Evolutionary conservation across 2,329 filamentous ascomycete species (phyloP).

Genomic region (Colletotrichum sp.): DNA sequence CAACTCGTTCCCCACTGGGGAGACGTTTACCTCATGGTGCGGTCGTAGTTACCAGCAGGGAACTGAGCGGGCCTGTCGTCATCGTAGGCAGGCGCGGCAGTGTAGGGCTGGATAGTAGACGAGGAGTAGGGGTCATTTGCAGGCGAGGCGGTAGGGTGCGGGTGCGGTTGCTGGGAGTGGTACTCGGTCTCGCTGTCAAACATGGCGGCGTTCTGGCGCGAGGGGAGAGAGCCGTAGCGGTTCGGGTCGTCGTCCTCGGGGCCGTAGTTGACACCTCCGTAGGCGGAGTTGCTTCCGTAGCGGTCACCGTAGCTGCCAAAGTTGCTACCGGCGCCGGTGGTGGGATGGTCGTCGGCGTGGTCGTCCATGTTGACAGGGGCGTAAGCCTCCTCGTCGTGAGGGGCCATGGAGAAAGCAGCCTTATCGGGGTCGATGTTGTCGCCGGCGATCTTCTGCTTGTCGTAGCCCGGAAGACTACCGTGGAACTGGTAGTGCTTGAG

Average conservation of each 20-base stretch:
- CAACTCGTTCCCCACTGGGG: not conserved
- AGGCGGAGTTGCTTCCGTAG: constrained; percentile 28
- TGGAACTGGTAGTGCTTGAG: constrained; percentile 67
- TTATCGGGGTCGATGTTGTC: constrained; percentile 72
- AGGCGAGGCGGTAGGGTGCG: not conserved
- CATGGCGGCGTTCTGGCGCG: constrained; percentile 39
- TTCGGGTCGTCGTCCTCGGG: constrained; percentile 41
- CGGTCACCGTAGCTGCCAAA: constrained; percentile 36
- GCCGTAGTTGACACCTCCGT: constrained; percentile 24
- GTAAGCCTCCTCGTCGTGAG: constrained; percentile 71
- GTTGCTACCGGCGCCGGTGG: constrained; percentile 31
- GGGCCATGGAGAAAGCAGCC: constrained; percentile 71
- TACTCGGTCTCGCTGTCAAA: constrained; percentile 61
- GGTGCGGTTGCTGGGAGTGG: constrained; percentile 30
- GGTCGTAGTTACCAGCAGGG: constrained; percentile 63
- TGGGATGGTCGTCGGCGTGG: constrained; percentile 44
- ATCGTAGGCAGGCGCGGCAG: constrained; percentile 41
- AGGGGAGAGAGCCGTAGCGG: constrained; percentile 43
- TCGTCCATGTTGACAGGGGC: constrained; percentile 65
- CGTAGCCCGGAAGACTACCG: constrained; percentile 67
- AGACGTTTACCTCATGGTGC: constrained; percentile 26
- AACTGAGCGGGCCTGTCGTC: constrained; percentile 57
- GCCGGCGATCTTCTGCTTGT: constrained; percentile 47
- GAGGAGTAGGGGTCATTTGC: not conserved
- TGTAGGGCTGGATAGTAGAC: constrained; percentile 36